These are phyloP conservation scores for Lichenothelia convexa DNA, from an alignment of 495 filamentous ascomycete genomes.

Conservation along the genomic window DNA sequence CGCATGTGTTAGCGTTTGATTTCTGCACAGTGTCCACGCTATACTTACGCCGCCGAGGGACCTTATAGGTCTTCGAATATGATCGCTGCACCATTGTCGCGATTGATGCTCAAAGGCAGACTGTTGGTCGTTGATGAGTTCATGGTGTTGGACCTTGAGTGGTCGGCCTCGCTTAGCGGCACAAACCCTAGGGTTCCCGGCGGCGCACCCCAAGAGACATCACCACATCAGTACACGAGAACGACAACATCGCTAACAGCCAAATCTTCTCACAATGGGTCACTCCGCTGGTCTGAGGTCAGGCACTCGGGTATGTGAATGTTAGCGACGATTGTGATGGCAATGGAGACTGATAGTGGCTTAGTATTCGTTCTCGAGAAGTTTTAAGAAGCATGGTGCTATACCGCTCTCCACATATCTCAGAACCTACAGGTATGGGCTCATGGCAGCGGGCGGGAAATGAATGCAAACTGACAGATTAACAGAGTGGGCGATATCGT, in stretches of 20 bases:
- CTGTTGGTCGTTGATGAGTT: too few relatives aligned
- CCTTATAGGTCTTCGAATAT: conserved; percentile 98
- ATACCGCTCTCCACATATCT: conserved; percentile 86
- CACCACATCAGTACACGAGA: too few relatives aligned
- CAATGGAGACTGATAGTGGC: too few relatives aligned
- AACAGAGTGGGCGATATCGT: conserved; percentile 89
- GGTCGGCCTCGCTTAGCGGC: too few relatives aligned
- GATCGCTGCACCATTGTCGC: conserved; percentile 32
- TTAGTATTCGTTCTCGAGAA: conserved; percentile 63
- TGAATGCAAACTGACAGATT: conserved; percentile 11
- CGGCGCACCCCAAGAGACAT: too few relatives aligned
- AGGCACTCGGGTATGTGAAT: too few relatives aligned
- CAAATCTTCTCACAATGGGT: conserved; percentile 50
- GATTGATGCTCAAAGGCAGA: conserved; percentile 12
- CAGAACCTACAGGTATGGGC: conserved; percentile 62
- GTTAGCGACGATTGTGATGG: too few relatives aligned
- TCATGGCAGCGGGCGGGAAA: neutral
- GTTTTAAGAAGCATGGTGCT: conserved; percentile 83
- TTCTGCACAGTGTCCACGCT: too few relatives aligned
- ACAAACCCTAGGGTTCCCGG: too few relatives aligned
- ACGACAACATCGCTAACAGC: conserved; percentile 3
- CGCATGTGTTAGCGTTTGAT: too few relatives aligned
- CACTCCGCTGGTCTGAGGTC: conserved; percentile 87
- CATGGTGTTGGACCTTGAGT: too few relatives aligned
- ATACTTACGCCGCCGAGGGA: conserved; percentile 60